Conservation (phyloP, 2,329 filamentous ascomycete genomes). For the Sporothrix pallida region DNA sequence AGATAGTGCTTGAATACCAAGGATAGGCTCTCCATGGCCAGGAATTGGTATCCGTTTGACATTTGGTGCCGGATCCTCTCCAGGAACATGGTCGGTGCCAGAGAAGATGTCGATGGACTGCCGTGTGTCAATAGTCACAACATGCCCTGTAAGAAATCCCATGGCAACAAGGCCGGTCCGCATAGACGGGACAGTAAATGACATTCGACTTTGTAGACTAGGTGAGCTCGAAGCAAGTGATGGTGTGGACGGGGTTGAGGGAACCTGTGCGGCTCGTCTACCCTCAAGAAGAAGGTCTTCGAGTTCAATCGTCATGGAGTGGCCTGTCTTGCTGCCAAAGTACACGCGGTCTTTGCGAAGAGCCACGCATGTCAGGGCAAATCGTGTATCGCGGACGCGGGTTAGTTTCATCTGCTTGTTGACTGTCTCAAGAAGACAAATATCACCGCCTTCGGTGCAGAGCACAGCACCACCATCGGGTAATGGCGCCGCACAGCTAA, state of each 20-base stretch:
- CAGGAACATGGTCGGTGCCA: slow-evolving; percentile 52
- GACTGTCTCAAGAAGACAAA: slow-evolving; percentile 85
- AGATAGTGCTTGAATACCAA: slow-evolving; percentile 73
- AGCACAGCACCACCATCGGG: slow-evolving; percentile 77
- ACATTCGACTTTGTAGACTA: neutral
- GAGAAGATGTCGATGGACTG: slow-evolving; percentile 74
- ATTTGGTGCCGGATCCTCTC: slow-evolving; percentile 48
- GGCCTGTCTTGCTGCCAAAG: slow-evolving; percentile 70
- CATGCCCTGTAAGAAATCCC: slow-evolving; percentile 68
- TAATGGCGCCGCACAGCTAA: slow-evolving; percentile 76
- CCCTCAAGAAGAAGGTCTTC: slow-evolving; percentile 50
- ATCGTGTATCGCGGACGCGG: slow-evolving; percentile 69
- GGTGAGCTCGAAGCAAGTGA: slow-evolving; percentile 13
- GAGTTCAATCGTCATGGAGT: slow-evolving; percentile 61
- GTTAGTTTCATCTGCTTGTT: slow-evolving; percentile 73
- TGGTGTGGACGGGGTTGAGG: slow-evolving; percentile 45
- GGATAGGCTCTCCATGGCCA: slow-evolving; percentile 67
- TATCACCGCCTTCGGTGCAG: slow-evolving; percentile 83
- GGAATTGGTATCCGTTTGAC: slow-evolving; percentile 60
- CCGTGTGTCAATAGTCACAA: slow-evolving; percentile 77
- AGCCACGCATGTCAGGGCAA: slow-evolving; percentile 70
- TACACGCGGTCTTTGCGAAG: slow-evolving; percentile 65
- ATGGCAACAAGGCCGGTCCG: slow-evolving; percentile 65
- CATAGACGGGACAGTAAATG: slow-evolving; percentile 48
- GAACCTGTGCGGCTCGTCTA: slow-evolving; percentile 18